These are phyloP conservation scores for Kalanchoe fedtschenkoi DNA, from an alignment of 164 flowering plant genomes.

Conservation along the genomic window DNA sequence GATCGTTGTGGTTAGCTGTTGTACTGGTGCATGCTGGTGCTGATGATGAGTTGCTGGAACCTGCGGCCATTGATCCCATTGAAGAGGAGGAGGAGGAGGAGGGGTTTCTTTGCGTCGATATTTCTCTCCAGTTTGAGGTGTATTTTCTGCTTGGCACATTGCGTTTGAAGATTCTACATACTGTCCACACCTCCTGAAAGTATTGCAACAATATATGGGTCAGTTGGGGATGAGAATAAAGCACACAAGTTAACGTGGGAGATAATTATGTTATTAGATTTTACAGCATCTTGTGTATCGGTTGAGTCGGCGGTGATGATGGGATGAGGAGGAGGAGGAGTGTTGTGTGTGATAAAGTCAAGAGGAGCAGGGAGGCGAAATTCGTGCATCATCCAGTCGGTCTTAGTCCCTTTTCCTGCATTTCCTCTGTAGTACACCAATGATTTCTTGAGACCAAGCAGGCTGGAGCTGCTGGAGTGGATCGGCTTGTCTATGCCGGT, in stretches of 20 bases:
- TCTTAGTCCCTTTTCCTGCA: conserved; percentile 9
- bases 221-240: not conserved
- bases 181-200: conserved; percentile 6
- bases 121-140: conserved; percentile 7
- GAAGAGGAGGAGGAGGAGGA: not conserved
- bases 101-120: conserved; percentile 2
- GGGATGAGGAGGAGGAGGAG: too few relatives aligned
- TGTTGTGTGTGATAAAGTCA: not conserved
- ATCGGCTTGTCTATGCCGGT: conserved; percentile 12
- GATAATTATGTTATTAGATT: not conserved
- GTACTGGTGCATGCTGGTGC: not conserved
- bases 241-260: not conserved
- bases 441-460: conserved; percentile 10
- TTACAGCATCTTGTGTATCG: conserved; percentile 7
- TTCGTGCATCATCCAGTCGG: conserved; percentile 13
- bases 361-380: conserved; percentile 7
- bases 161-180: conserved; percentile 6
- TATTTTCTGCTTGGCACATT: conserved; percentile 7
- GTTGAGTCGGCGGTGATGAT: not conserved
- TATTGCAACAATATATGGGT: not conserved
- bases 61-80: not conserved
- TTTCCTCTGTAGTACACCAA: conserved; percentile 8
- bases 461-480: not conserved
- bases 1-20: not conserved
- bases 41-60: not conserved